A percentile compares a stretch with the other conserved stretches of the same genome.
These are phyloP conservation scores for Arthrobotrys entomopaga DNA, from an alignment of 2,329 filamentous ascomycete genomes.

Conservation along the genomic window DNA sequence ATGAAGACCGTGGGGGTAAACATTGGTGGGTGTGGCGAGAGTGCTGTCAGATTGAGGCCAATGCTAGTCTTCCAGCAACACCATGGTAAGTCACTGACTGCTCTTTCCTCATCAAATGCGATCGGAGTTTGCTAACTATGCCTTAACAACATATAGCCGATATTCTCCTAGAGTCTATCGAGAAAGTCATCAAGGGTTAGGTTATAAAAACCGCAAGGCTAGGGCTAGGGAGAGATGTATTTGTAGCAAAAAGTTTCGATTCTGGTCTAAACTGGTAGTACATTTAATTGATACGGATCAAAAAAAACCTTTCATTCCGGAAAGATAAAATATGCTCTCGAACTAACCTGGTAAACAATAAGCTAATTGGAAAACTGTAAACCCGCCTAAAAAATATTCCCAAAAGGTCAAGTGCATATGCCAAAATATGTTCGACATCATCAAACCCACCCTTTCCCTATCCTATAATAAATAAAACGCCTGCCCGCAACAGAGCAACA, in stretches of 20 bases:
- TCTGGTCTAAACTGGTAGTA: conserved; percentile 16
- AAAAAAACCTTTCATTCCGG: conserved; percentile 18
- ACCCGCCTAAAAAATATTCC: conserved; percentile 14
- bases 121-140: not conserved
- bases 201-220: not conserved
- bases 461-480: conserved; percentile 9
- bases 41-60: conserved; percentile 80
- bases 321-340: conserved; percentile 1
- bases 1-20: conserved; percentile 85
- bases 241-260: conserved; percentile 25
- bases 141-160: conserved; percentile 65
- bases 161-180: conserved; percentile 79
- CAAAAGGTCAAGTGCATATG: conserved; percentile 25
- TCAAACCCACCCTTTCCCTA: not conserved
- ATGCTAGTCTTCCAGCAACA: conserved; percentile 94
- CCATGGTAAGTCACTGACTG: conserved; percentile 69
- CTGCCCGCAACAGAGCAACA: not conserved
- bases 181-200: conserved; percentile 72
- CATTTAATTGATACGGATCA: conserved; percentile 10
- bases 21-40: conserved; percentile 82
- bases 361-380: conserved; percentile 12
- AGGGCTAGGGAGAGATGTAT: conserved; percentile 7
- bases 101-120: not conserved
- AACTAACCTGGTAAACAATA: not conserved
- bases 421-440: not conserved